Evolutionary conservation across 768 basidiomycete species (phyloP).

Genomic region (Trametes cubensis): DNA sequence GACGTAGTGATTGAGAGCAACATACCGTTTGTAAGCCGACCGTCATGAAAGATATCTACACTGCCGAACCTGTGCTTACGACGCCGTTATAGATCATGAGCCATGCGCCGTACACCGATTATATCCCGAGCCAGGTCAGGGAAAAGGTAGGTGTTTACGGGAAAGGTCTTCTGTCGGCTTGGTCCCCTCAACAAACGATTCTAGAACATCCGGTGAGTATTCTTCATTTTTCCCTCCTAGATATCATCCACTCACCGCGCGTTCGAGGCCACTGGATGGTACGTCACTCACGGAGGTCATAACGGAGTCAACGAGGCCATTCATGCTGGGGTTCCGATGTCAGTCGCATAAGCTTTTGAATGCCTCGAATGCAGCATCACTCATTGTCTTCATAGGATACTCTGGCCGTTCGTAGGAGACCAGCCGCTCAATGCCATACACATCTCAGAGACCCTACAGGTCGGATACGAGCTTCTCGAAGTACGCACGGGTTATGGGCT

Average conservation of each 20-base stretch:
- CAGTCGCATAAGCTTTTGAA: not conserved
- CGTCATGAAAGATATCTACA: not conserved
- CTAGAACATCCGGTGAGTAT: conserved; percentile 15
- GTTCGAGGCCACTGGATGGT: conserved; percentile 21
- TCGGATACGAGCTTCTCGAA: conserved; percentile 34
- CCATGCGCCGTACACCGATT: conserved; percentile 16
- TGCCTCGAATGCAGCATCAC: no score
- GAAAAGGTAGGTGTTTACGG: conserved; percentile 20
- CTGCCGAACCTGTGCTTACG: no score
- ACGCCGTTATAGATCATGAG: conserved; percentile 10
- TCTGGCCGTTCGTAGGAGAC: conserved; percentile 32
- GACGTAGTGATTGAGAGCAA: conserved; percentile 25
- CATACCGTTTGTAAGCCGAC: conserved; percentile 25
- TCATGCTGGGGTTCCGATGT: conserved; percentile 27
- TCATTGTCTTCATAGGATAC: conserved; percentile 23
- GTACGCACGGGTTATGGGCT: conserved; percentile 28
- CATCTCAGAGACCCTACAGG: conserved; percentile 25
- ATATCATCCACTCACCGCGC: not conserved
- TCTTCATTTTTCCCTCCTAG: not conserved
- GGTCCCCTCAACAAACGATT: conserved; percentile 23
- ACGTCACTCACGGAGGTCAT: conserved; percentile 32
- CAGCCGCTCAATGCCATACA: conserved; percentile 30
- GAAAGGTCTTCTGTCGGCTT: conserved; percentile 11
- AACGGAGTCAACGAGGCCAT: conserved; percentile 32
- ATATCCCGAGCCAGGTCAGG: conserved; percentile 11